Evolutionary conservation across 202 grass and related monocot genomes (phyloP), one percentile per base, ranked within the genome.

Genomic region (Hordeum pubiflorum): DNA sequence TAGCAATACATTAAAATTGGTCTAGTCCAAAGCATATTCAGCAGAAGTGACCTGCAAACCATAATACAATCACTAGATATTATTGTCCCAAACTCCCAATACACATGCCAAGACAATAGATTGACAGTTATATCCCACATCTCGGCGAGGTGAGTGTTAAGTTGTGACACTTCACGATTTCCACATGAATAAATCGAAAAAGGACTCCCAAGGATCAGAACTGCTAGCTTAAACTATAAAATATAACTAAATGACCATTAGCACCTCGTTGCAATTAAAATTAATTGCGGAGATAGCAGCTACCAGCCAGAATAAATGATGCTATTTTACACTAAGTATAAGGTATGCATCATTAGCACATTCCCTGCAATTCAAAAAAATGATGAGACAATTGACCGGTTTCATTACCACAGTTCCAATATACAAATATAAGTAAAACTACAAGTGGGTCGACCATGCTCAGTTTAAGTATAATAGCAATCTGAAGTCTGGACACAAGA

Each of bases 21-120:
- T 50, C 46, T 50, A 50, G 46, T 17, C 5, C 14, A 50, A 50
- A 50, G 14, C 46, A 50, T 50, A 17, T 50, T 50, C 46, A 50
- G 15, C 14, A 50, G 46, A 50, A 50, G 46, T 17, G n/a, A 57
- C 20, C 63, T 52, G 38, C 15, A 74, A 55, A 73, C 14, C 38
- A 83, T 74, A 80, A 11, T 48, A 64, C 34, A 7, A 81, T 50
- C 9, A 32, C 38, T 61, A 86, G 22, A 81, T 18, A 60, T 17
- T 23, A 74, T 74, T 74, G 58, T 17, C 46, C 46, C 46, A 17
- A 50, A 50, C 46, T 14, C 60, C 10, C 14, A 41, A 64, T 41
- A 77, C 3, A 4, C 73, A 69, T 48, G 72, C 50, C 81, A 84
- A 69, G 37, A 33, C 29, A 84, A 36, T 24, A 8, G 34, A 5